A percentile compares a stretch with the other conserved stretches of the same genome.
Conservation (phyloP, 1,284 basidiomycete species). For the Pseudozyma flocculosa region DNA sequence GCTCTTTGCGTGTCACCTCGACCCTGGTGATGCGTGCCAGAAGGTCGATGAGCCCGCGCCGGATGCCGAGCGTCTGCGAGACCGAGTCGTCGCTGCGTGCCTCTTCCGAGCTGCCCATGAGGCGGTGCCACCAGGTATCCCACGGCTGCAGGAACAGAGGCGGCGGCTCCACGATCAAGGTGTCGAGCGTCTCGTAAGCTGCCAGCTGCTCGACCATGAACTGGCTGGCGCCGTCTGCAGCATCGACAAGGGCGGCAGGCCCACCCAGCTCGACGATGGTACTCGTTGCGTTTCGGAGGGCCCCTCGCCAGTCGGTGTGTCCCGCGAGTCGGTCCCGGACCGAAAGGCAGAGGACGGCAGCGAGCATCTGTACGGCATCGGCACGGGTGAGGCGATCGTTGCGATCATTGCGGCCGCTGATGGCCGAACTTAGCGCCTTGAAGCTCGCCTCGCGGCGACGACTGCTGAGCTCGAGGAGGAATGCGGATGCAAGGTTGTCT, state of each 20-base stretch:
- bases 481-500: constrained; percentile 17
- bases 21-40: constrained; percentile 30
- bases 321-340: constrained; percentile 27
- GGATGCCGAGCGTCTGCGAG: constrained; percentile 26
- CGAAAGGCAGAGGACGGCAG: constrained; percentile 25
- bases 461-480: constrained; percentile 28
- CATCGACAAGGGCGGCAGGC: constrained; percentile 23
- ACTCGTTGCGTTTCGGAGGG: constrained; percentile 19
- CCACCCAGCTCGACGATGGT: constrained; percentile 32
- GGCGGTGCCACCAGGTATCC: constrained; percentile 34
- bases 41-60: constrained; percentile 34
- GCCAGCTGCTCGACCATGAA: constrained; percentile 37
- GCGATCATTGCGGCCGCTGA: constrained; percentile 18
- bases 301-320: constrained; percentile 33
- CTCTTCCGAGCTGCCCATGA: constrained; percentile 14
- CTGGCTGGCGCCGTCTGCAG: constrained; percentile 22
- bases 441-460: constrained; percentile 23
- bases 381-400: constrained; percentile 16
- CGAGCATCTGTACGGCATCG: constrained; percentile 31
- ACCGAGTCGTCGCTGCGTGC: constrained; percentile 29
- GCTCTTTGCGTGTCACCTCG: constrained; percentile 22
- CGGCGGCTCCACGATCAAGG: constrained; percentile 28
- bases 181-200: constrained; percentile 28
- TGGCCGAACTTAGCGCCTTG: constrained; percentile 5
- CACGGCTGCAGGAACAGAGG: constrained; percentile 32